Evolutionary conservation across 2,329 filamentous ascomycete species (phyloP).

Genomic region (Neopestalotiopsis rosae): DNA sequence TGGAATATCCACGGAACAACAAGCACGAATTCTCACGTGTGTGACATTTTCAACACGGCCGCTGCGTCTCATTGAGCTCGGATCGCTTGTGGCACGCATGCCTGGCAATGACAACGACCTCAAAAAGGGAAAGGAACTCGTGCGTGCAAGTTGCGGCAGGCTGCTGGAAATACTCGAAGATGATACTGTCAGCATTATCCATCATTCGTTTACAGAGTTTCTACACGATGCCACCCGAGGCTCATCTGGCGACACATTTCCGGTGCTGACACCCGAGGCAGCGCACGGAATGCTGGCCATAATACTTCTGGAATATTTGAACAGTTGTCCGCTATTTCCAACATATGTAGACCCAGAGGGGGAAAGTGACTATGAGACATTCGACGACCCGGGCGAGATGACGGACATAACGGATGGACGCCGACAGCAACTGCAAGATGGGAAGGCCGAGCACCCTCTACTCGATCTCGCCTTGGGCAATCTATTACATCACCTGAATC

Average conservation of each 20-base stretch:
- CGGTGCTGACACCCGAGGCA: slow-evolving; percentile 4
- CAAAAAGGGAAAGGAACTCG: slow-evolving; percentile 41
- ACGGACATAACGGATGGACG: background rate
- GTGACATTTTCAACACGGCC: slow-evolving; percentile 47
- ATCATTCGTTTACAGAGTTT: slow-evolving; percentile 56
- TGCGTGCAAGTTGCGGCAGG: slow-evolving; percentile 45
- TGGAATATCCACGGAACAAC: slow-evolving; percentile 36
- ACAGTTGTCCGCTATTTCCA: background rate
- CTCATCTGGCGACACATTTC: background rate
- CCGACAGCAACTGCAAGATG: background rate
- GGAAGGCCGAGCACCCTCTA: background rate
- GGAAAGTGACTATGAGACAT: background rate
- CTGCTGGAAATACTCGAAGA: slow-evolving; percentile 50
- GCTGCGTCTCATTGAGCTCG: slow-evolving; percentile 45
- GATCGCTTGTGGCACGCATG: background rate
- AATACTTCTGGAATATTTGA: slow-evolving; percentile 10
- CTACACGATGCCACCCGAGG: slow-evolving; percentile 26
- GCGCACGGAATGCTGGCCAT: slow-evolving; percentile 14
- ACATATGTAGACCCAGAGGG: too few relatives aligned
- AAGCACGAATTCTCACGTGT: slow-evolving; percentile 39
- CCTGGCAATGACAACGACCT: slow-evolving; percentile 25
- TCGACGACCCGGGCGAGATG: too few relatives aligned
- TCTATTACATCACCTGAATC: too few relatives aligned
- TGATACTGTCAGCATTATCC: slow-evolving; percentile 49
- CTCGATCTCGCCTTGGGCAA: too few relatives aligned